Conservation (phyloP, 2,329 filamentous ascomycete genomes). For the Xylaria sp. region DNA sequence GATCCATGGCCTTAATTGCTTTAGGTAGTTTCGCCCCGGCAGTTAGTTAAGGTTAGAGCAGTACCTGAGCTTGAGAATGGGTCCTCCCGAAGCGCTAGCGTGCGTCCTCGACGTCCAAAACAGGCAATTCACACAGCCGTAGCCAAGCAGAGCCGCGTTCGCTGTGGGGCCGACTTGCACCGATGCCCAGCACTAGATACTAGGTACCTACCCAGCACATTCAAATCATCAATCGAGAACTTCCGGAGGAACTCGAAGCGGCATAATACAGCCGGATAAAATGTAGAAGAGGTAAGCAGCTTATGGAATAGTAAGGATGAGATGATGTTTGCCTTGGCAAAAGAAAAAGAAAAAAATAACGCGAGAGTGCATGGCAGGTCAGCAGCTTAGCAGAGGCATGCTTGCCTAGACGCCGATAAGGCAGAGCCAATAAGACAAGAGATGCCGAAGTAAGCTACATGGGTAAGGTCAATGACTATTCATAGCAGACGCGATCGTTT, state of each 20-base stretch:
- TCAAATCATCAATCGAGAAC: background rate
- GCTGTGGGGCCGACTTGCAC: background rate
- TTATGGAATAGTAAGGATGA: background rate
- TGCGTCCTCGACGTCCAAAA: background rate
- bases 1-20: background rate
- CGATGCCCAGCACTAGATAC: slow-evolving; percentile 2
- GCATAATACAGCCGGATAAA: background rate
- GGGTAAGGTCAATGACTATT: no score
- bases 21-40: background rate
- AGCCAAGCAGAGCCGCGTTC: slow-evolving; percentile 4
- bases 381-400: no score
- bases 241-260: background rate
- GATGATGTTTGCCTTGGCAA: background rate
- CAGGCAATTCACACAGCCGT: slow-evolving; percentile 4
- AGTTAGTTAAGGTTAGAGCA: background rate
- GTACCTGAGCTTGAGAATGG: background rate
- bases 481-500: no score
- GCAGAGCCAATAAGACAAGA: no score
- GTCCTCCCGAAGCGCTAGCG: background rate
- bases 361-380: no score
- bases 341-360: background rate
- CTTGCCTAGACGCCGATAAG: no score
- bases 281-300: background rate
- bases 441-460: no score
- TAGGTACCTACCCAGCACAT: background rate